A percentile compares a stretch with the other conserved stretches of the same genome.
phyloP scores from a whole-genome alignment of 2,329 filamentous ascomycete species.

The Botrytis pseudocinerea region DNA sequence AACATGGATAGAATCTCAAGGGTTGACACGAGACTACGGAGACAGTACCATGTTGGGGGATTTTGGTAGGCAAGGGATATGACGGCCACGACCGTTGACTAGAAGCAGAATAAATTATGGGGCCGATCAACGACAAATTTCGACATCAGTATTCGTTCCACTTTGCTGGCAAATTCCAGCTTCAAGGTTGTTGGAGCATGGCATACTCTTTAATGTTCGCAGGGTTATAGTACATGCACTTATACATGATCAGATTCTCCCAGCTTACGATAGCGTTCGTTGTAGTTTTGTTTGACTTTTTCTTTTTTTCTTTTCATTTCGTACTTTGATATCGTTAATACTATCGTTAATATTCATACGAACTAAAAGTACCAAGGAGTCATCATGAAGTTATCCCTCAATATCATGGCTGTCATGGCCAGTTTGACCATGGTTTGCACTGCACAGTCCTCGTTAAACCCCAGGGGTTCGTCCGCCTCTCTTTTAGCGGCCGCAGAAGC shows the following conservation, averaged over 20 bases:
- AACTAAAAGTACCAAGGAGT: not conserved
- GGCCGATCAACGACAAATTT: not conserved
- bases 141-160: not conserved
- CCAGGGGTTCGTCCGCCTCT: not conserved
- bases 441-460: not conserved
- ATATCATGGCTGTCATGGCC: not conserved
- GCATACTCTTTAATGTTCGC: not conserved
- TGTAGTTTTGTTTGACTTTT: not conserved
- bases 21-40: not conserved
- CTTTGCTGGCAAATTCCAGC: not conserved
- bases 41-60: not conserved
- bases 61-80: not conserved
- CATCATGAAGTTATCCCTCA: not conserved
- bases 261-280: not conserved
- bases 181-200: not conserved
- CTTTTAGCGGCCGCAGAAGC: not conserved
- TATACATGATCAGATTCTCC: conserved; percentile 1
- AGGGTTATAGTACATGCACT: not conserved
- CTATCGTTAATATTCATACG: not conserved
- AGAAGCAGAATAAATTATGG: not conserved
- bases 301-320: not conserved
- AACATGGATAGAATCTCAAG: not conserved
- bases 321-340: not conserved
- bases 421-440: not conserved
- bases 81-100: not conserved